Conservation (phyloP, 169 alveolate genomes). For the Plasmodium cynomolgi region DNA sequence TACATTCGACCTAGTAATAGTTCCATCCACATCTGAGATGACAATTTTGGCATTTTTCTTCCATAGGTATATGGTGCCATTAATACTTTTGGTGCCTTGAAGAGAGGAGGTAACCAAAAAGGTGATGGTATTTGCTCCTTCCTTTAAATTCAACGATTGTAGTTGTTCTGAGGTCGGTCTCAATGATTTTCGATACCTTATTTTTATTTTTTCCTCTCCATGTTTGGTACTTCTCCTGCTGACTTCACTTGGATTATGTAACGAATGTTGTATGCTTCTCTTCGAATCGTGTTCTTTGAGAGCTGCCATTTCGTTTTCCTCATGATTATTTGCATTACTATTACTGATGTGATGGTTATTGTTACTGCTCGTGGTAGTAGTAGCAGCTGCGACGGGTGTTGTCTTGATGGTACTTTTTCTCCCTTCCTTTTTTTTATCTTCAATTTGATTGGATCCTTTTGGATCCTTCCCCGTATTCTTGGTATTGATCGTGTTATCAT, state of each 20-base stretch:
- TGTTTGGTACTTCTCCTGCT: conserved; percentile 48
- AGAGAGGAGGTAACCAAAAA: conserved; percentile 90
- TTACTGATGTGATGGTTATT: not conserved
- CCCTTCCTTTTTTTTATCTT: conserved; percentile 21
- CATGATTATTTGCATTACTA: not conserved
- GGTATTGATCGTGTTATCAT: conserved; percentile 11
- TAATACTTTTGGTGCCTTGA: conserved; percentile 93
- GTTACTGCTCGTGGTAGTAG: not conserved
- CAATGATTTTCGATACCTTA: conserved; percentile 83
- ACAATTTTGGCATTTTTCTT: conserved; percentile 93
- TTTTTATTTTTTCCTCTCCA: conserved; percentile 35
- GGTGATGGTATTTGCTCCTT: conserved; percentile 91
- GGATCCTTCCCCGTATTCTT: conserved; percentile 10
- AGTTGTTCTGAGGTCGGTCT: conserved; percentile 92
- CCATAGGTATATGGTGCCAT: conserved; percentile 95
- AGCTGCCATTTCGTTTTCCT: not conserved
- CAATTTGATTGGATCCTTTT: conserved; percentile 2
- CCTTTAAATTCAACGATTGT: conserved; percentile 87
- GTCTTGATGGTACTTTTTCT: not conserved
- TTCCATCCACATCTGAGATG: conserved; percentile 98
- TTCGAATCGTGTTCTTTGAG: not conserved
- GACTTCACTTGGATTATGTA: conserved; percentile 27
- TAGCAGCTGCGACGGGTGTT: not conserved
- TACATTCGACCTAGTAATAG: conserved; percentile 96
- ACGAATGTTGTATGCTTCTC: not conserved